phyloP scores from a whole-genome alignment of 306 rosid species.

The Cucurbita ficifolia region DNA sequence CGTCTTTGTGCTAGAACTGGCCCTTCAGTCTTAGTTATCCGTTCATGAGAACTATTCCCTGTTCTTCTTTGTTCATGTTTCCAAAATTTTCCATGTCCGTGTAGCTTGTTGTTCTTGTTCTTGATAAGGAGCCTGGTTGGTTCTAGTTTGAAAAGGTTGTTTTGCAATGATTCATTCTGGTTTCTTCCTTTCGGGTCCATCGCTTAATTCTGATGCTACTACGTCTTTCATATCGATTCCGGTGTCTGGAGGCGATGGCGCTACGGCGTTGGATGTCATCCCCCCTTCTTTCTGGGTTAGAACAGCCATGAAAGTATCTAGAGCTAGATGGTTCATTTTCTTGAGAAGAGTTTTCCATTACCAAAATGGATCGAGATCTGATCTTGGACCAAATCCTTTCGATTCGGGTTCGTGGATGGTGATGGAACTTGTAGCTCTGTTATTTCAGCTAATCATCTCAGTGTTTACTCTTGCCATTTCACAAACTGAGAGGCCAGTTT shows the following conservation, averaged over 20 bases:
- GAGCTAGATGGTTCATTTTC: constrained; percentile 88
- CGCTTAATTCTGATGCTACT: background rate
- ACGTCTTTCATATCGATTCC: background rate
- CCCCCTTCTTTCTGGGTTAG: constrained; percentile 30
- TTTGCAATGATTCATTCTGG: constrained; percentile 5
- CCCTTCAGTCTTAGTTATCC: background rate
- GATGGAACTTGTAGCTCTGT: constrained; percentile 50
- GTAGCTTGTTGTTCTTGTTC: background rate
- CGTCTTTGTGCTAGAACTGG: background rate
- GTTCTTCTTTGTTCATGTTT: background rate
- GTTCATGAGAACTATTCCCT: background rate
- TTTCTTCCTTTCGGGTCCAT: background rate
- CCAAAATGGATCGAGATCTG: constrained; percentile 80
- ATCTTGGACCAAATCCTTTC: constrained; percentile 80
- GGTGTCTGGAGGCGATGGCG: constrained; percentile 1
- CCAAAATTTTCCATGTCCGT: background rate
- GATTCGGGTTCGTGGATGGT: constrained; percentile 75
- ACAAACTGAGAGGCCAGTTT: constrained; percentile 63
- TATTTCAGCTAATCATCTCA: constrained; percentile 47
- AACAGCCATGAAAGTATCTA: constrained; percentile 70
- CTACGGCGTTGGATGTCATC: background rate
- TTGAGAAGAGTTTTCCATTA: constrained; percentile 86
- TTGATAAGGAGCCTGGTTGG: background rate
- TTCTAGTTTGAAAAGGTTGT: background rate
- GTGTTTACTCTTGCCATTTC: constrained; percentile 50